phyloP scores from a whole-genome alignment of 2,329 filamentous ascomycete species.

The Lithohypha guttulata region DNA sequence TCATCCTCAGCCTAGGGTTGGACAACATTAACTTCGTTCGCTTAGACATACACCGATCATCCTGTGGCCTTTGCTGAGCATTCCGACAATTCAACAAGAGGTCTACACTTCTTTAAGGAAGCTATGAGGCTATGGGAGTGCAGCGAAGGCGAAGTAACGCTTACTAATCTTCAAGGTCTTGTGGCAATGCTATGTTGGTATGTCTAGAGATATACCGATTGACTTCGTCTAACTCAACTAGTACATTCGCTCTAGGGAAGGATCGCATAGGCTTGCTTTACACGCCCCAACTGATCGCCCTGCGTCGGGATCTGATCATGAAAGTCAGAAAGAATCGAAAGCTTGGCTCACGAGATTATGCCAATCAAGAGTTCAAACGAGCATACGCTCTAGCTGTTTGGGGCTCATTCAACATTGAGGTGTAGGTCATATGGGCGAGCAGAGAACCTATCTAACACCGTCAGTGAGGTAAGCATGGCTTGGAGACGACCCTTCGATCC shows the following conservation, averaged over 20 bases:
- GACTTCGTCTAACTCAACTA: no score
- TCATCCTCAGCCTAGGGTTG: neutral
- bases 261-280: neutral
- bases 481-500: no score
- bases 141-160: neutral
- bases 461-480: no score
- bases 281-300: neutral
- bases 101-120: neutral
- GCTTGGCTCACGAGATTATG: neutral
- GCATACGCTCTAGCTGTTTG: neutral
- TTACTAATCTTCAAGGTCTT: neutral
- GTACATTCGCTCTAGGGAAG: neutral
- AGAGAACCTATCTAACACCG: no score
- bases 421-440: no score
- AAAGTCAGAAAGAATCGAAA: neutral
- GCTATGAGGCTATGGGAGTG: neutral
- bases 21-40: neutral
- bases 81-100: neutral
- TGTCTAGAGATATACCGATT: no score
- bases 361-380: neutral
- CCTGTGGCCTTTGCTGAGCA: neutral
- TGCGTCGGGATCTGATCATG: neutral
- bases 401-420: no score
- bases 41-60: neutral
- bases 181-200: no score